A percentile compares a stretch with the other conserved stretches of the same genome.
phyloP scores from a whole-genome alignment of 2,329 filamentous ascomycete genomes.

The Diaporthe helianthi region DNA sequence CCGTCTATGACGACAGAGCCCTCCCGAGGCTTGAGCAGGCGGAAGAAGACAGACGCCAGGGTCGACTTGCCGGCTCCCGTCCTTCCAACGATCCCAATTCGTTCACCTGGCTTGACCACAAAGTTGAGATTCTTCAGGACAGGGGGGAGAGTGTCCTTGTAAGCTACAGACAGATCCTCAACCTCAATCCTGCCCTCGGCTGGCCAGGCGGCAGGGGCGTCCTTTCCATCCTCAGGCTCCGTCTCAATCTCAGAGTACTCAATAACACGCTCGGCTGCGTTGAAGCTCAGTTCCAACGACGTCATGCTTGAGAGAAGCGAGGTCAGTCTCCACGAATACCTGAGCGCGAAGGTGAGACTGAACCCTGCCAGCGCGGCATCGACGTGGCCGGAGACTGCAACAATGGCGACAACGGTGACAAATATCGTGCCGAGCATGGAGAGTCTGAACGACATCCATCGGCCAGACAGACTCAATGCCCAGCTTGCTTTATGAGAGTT shows the following conservation, averaged over 20 bases:
- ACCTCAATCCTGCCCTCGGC: conserved; percentile 48
- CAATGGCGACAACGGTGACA: conserved; percentile 44
- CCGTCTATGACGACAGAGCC: conserved; percentile 55
- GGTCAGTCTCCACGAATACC: conserved; percentile 45
- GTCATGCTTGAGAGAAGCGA: conserved; percentile 46
- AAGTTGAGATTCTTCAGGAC: conserved; percentile 49
- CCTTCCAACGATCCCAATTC: conserved; percentile 69
- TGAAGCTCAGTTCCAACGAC: conserved; percentile 50
- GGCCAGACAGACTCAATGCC: conserved; percentile 42
- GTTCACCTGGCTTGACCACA: conserved; percentile 57
- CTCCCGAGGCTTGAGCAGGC: conserved; percentile 55
- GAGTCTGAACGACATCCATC: conserved; percentile 50
- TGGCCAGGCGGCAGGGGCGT: conserved; percentile 51
- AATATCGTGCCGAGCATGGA: conserved; percentile 49
- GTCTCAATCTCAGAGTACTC: conserved; percentile 51
- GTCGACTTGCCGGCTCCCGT: conserved; percentile 72
- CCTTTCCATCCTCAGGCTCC: conserved; percentile 45
- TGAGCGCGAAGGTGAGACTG: conserved; percentile 48
- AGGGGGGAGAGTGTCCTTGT: conserved; percentile 46
- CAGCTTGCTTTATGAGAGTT: conserved; percentile 43
- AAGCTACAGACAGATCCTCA: conserved; percentile 47
- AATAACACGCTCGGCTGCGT: conserved; percentile 51
- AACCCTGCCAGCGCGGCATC: conserved; percentile 51
- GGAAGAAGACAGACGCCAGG: conserved; percentile 70
- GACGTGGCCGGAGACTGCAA: conserved; percentile 46